phyloP scores from a whole-genome alignment of 352 stramenopile genomes.

The Phytophthora pseudosyringae region DNA sequence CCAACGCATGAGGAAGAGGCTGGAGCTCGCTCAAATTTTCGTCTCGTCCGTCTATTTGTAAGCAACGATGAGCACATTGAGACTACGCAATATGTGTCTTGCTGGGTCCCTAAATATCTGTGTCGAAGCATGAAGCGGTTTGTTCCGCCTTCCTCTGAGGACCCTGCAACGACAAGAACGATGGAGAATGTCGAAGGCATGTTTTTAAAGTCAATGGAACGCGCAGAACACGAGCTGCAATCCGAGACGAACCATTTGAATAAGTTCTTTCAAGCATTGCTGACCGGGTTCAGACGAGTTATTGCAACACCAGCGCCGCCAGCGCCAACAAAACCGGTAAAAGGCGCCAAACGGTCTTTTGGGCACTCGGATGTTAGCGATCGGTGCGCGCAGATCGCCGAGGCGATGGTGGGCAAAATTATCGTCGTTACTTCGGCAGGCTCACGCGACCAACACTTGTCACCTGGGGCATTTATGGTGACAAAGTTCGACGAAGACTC shows the following conservation, averaged over 20 bases:
- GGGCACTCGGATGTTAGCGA: conserved; percentile 16
- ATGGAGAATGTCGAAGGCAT: conserved; percentile 7
- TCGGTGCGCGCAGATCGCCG: conserved; percentile 30
- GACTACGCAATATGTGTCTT: conserved; percentile 60
- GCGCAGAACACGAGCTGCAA: conserved; percentile 31
- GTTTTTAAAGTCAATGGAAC: conserved; percentile 34
- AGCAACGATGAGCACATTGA: conserved; percentile 24
- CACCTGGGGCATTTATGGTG: conserved; percentile 23
- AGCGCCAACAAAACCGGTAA: conserved; percentile 7
- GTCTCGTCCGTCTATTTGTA: conserved; percentile 70
- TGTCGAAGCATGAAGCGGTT: conserved; percentile 62
- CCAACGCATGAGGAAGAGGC: conserved; percentile 41
- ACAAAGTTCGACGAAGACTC: conserved; percentile 28
- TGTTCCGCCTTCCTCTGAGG: conserved; percentile 6
- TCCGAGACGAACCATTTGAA: conserved; percentile 34
- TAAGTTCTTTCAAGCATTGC: conserved; percentile 43
- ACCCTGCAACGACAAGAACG: conserved; percentile 8
- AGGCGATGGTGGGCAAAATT: conserved; percentile 39
- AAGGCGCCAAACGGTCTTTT: conserved; percentile 15
- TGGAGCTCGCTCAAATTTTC: conserved; percentile 46
- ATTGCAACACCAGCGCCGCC: background rate
- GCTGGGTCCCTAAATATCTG: conserved; percentile 80
- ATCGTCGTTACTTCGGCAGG: conserved; percentile 33
- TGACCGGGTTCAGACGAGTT: conserved; percentile 27
- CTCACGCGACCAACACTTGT: conserved; percentile 10